Evolutionary conservation across 176 grass and related monocot genomes (phyloP).

Genomic region (Carex parvula): DNA sequence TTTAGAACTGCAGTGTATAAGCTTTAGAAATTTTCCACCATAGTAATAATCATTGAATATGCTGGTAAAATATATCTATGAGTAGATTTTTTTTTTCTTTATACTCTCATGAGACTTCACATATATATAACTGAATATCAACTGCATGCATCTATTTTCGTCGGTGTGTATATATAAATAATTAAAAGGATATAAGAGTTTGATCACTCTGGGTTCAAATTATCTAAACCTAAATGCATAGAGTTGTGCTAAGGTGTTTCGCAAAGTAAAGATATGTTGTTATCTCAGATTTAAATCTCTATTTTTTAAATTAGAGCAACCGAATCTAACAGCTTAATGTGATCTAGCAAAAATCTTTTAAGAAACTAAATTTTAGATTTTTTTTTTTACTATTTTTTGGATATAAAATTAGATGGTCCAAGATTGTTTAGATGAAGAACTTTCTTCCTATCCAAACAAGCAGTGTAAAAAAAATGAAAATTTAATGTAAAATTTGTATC

Average conservation of each 20-base stretch:
- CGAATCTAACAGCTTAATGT: no score
- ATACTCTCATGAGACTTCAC: not conserved
- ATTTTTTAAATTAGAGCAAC: no score
- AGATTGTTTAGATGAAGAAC: not conserved
- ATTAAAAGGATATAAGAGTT: not conserved
- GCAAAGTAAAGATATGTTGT: no score
- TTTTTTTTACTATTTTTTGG: not conserved
- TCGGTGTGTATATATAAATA: not conserved
- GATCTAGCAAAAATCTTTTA: no score
- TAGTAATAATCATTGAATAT: not conserved
- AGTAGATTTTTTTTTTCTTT: not conserved
- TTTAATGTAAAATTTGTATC: not conserved
- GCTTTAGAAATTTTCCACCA: not conserved
- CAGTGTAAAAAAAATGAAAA: not conserved
- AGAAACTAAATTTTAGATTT: no score
- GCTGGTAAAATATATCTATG: not conserved
- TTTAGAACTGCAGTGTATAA: conserved; percentile 1
- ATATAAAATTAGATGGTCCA: not conserved
- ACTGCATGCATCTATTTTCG: not conserved
- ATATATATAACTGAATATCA: not conserved
- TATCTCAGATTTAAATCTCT: no score
- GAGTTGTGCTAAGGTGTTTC: no score
- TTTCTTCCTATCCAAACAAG: not conserved
- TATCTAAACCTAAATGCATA: no score
- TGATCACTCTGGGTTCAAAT: no score